A percentile compares a stretch with the other conserved stretches of the same genome.
Evolutionary conservation across 164 flowering plant species (phyloP).

Genomic region (Tetracentron sinense): DNA sequence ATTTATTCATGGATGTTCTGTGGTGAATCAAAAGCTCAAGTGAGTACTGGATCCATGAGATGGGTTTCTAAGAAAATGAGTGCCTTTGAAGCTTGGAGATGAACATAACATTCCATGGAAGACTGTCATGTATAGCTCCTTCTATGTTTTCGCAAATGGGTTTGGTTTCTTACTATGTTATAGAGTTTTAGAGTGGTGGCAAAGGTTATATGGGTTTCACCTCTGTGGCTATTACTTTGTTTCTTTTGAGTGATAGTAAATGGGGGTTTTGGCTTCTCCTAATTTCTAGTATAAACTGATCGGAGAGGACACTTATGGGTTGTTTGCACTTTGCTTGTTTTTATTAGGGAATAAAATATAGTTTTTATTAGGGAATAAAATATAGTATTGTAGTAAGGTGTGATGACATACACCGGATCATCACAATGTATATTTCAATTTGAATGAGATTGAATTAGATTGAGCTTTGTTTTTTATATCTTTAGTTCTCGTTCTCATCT

Average conservation of each 20-base stretch:
- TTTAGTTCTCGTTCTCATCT: too few relatives aligned
- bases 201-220: background rate
- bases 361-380: too few relatives aligned
- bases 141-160: background rate
- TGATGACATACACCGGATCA: too few relatives aligned
- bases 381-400: too few relatives aligned
- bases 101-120: background rate
- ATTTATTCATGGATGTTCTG: background rate
- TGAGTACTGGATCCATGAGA: background rate
- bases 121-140: background rate
- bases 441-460: too few relatives aligned
- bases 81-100: background rate
- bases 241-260: background rate
- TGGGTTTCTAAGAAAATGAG: background rate
- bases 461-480: too few relatives aligned
- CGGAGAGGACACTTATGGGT: too few relatives aligned
- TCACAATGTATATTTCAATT: too few relatives aligned
- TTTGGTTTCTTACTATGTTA: background rate
- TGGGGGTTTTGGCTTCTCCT: too few relatives aligned
- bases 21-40: slow-evolving; percentile 3
- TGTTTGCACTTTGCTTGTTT: too few relatives aligned
- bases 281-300: too few relatives aligned
- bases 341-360: too few relatives aligned
- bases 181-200: background rate
- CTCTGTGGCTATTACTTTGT: background rate